Evolutionary conservation across 345 rosid species (phyloP), one percentile per base, ranked within the genome.

Genomic region (Populus pruinosa): DNA sequence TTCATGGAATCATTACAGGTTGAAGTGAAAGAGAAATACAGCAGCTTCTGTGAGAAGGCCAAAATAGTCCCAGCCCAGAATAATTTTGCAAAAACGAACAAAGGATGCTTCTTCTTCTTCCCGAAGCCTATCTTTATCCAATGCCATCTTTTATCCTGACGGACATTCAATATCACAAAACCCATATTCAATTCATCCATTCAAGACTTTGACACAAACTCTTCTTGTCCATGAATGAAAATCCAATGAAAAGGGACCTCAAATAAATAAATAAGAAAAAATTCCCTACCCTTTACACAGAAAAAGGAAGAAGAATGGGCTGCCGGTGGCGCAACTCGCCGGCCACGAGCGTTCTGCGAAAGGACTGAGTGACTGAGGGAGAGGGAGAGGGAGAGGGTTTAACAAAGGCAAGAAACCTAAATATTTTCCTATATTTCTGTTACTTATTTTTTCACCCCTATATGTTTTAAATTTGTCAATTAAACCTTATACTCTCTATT

Each of bases 21-120:
- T 21, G 35, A 31, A 69, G 35, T 73, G 68, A 69, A 31, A 50
- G 35, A 23, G 69, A 18, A 44, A 29, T 83, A 91, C 94, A 38
- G 80, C 83, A 56, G 79, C 85, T 50, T 85, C 87, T 49, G 84
- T 84, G 59, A 87, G 87, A 72, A 92, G 95, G 76, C 82, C 88
- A 74, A 87, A 84, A 83, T 90, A 92, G 82, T 93, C 97, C 97
- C 97, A 93, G 43, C 91, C 88, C 8, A 95, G 91, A 77, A 92
- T 70, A 53, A 83, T 87, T 84, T 86, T 87, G 84, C 88, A 88
- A 86, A 93, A 95, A 71, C 92, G 92, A 68, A 79, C 70, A 29
- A 89, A 83, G 50, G 91, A 86, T 36, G 91, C 87, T 53, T 89
- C 91, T 80, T 89, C 87, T 53, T 88, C 91, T 79, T 88, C 89